Conservation (phyloP, 2,329 filamentous ascomycete species). For the Phialocephala subalpina region DNA sequence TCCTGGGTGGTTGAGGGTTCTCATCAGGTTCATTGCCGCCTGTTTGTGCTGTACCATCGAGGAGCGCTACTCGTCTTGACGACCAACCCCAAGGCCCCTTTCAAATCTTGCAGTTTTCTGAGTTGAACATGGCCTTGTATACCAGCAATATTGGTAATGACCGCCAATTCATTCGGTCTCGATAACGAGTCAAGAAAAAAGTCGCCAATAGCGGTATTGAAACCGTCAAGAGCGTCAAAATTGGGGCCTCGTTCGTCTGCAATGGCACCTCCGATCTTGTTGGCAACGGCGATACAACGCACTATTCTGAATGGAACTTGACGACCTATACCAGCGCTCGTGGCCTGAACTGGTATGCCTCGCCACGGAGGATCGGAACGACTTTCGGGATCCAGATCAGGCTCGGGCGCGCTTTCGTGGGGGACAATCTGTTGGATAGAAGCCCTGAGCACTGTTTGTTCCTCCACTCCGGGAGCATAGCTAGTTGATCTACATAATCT, state of each 20-base stretch:
- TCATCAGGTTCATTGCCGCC: not conserved
- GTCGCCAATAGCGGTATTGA: not conserved
- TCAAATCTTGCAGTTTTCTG: conserved; percentile 3
- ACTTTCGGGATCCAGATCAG: not conserved
- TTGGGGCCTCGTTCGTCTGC: not conserved
- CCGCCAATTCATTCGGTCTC: not conserved
- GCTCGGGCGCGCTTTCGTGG: not conserved
- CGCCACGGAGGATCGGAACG: not conserved
- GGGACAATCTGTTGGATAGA: not conserved
- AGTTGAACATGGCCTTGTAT: not conserved
- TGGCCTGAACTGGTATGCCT: not conserved
- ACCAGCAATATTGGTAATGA: not conserved
- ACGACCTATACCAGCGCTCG: no score
- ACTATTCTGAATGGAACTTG: not conserved
- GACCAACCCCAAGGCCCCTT: conserved; percentile 3
- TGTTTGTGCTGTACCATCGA: not conserved
- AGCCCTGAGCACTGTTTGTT: not conserved
- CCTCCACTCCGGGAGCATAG: not conserved
- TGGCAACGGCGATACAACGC: not conserved
- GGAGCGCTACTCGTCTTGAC: not conserved
- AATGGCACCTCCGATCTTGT: not conserved
- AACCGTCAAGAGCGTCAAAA: not conserved
- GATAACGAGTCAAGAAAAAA: not conserved
- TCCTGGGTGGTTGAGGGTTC: not conserved
- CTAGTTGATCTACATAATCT: not conserved